These are phyloP conservation scores for Geranium rotundifolium DNA, from an alignment of 345 rosid genomes.

Conservation along the genomic window DNA sequence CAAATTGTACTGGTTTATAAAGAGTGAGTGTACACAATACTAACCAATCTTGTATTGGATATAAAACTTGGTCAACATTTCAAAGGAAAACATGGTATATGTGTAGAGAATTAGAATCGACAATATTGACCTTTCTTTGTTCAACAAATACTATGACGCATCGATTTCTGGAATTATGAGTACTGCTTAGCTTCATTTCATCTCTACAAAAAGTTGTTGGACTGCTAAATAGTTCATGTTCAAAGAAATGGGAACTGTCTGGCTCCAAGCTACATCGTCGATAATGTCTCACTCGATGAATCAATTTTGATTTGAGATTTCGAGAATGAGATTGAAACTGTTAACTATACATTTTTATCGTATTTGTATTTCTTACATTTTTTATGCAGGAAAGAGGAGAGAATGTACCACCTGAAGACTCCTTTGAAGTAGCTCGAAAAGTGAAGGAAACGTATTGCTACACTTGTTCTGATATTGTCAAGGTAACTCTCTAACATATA, in stretches of 20 bases:
- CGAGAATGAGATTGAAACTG: not conserved
- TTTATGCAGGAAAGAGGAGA: constrained; percentile 89
- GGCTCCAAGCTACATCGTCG: not conserved
- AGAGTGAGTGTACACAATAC: no score
- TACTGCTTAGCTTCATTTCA: not conserved
- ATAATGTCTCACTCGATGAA: no score
- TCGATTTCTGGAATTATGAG: not conserved
- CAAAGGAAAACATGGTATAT: no score
- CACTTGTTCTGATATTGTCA: constrained; percentile 90
- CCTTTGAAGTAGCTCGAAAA: constrained; percentile 88
- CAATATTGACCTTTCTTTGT: no score
- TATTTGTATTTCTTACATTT: not conserved
- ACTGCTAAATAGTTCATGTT: not conserved
- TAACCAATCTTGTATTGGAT: no score
- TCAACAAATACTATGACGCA: no score
- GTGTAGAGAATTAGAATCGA: no score
- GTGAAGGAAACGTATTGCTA: constrained; percentile 90
- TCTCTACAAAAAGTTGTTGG: not conserved
- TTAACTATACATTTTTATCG: not conserved
- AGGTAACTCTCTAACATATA: constrained; percentile 24
- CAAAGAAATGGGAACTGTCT: not conserved
- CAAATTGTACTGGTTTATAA: not conserved
- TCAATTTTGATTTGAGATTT: not conserved
- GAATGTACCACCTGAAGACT: constrained; percentile 92
- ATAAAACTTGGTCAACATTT: no score